These are phyloP conservation scores for Cryptococcus sp. DNA, from an alignment of 1,284 basidiomycete species.

Conservation along the genomic window DNA sequence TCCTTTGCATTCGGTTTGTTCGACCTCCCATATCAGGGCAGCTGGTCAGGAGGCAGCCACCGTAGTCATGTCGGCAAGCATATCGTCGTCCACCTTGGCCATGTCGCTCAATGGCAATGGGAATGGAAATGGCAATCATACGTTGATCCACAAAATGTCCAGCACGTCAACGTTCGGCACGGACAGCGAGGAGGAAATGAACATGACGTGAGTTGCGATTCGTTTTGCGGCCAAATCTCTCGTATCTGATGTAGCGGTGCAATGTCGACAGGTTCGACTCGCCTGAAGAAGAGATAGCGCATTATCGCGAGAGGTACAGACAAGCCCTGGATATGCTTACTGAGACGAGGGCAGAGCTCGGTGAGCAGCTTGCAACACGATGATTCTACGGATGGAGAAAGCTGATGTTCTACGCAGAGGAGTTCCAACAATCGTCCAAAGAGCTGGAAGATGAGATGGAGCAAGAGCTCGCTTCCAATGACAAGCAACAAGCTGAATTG, in stretches of 20 bases:
- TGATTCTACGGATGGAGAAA: neutral
- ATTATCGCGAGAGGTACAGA: constrained; percentile 82
- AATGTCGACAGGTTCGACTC: constrained; percentile 46
- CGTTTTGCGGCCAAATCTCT: neutral
- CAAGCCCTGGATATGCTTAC: constrained; percentile 80
- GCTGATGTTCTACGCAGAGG: constrained; percentile 57
- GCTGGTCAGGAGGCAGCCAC: no score
- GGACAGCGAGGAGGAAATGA: constrained; percentile 37
- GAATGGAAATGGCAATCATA: neutral
- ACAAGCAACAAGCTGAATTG: constrained; percentile 80
- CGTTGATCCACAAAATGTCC: constrained; percentile 35
- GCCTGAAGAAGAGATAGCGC: constrained; percentile 52
- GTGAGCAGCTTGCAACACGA: constrained; percentile 25
- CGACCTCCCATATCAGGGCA: neutral
- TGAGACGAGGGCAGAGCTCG: constrained; percentile 79
- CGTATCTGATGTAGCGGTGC: neutral
- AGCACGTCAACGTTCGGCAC: constrained; percentile 32
- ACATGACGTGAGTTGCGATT: constrained; percentile 31
- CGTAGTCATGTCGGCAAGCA: constrained; percentile 12
- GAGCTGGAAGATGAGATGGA: constrained; percentile 92
- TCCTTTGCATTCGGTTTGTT: no score
- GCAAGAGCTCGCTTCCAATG: constrained; percentile 80
- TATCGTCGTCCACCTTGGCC: constrained; percentile 16
- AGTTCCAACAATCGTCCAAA: constrained; percentile 86
- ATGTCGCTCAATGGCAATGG: constrained; percentile 4